Evolutionary conservation across 345 rosid genomes (phyloP).

Genomic region (Barbarea vulgaris): DNA sequence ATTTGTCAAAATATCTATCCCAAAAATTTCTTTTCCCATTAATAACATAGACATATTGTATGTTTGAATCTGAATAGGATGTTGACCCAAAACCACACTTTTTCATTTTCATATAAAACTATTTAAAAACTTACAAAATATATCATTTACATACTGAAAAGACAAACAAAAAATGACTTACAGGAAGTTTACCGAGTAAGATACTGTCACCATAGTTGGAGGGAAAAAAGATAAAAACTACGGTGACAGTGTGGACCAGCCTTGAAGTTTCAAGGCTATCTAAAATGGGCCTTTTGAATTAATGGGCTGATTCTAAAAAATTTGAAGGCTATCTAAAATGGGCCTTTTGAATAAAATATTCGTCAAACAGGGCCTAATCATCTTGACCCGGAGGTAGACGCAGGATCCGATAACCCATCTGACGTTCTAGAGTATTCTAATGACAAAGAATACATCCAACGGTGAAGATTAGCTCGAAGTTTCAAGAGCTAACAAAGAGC

Average conservation of each 20-base stretch:
- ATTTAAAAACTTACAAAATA: background rate
- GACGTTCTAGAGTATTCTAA: constrained; percentile 28
- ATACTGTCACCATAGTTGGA: background rate
- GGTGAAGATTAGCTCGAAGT: constrained; percentile 22
- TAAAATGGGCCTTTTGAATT: no score
- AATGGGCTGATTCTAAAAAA: background rate
- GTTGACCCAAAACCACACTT: background rate
- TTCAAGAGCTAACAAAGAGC: constrained; percentile 18
- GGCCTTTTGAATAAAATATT: constrained; percentile 4
- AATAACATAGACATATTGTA: background rate
- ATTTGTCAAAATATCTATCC: background rate
- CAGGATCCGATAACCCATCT: constrained; percentile 11
- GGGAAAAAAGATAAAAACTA: background rate
- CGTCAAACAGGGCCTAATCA: background rate
- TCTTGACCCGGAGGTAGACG: constrained; percentile 5
- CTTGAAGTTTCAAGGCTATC: no score
- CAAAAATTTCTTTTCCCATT: background rate
- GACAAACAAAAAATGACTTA: background rate
- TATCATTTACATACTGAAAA: background rate
- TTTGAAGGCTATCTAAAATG: background rate
- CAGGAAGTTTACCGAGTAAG: background rate
- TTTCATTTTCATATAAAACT: background rate
- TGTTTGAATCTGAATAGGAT: no score
- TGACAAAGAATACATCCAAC: constrained; percentile 16
- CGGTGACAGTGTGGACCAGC: no score